Conservation (phyloP, 2,329 filamentous ascomycete species). For the Shiraia sp. region DNA sequence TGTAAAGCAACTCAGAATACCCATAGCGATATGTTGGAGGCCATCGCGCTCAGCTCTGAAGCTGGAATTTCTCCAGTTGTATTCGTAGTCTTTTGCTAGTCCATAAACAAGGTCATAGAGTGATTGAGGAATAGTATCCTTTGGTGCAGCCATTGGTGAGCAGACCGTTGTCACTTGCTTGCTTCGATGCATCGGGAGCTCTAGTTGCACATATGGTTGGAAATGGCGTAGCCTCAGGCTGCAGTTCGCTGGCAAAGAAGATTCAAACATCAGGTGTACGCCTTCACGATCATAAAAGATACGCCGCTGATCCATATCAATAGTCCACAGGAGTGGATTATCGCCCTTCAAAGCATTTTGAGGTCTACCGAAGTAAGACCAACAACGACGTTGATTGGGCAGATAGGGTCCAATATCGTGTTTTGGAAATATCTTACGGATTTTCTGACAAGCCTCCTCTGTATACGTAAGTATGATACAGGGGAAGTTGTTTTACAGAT, state of each 20-base stretch:
- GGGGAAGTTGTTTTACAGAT: too few relatives aligned
- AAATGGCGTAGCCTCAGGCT: conserved; percentile 1
- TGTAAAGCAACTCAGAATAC: conserved; percentile 6
- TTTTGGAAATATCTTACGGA: too few relatives aligned
- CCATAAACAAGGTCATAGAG: conserved; percentile 9
- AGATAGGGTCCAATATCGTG: too few relatives aligned
- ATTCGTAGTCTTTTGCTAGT: conserved; percentile 6
- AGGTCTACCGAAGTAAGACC: too few relatives aligned
- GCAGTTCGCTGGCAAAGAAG: neutral
- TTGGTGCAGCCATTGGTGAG: neutral
- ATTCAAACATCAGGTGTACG: conserved; percentile 2
- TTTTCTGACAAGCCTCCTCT: too few relatives aligned
- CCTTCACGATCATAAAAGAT: conserved; percentile 8
- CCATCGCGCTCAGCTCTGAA: conserved; percentile 1
- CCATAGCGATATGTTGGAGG: conserved; percentile 3
- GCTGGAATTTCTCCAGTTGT: conserved; percentile 1
- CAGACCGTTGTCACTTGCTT: neutral
- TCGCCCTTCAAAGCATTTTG: too few relatives aligned
- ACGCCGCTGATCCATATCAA: conserved; percentile 8
- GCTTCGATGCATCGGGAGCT: neutral
- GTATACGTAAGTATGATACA: too few relatives aligned
- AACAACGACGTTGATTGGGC: too few relatives aligned
- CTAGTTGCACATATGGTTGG: neutral
- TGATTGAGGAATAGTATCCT: conserved; percentile 1
- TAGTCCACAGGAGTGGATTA: too few relatives aligned